Conservation (phyloP, 1,284 basidiomycete species). For the Mrakiaceae sp. region DNA sequence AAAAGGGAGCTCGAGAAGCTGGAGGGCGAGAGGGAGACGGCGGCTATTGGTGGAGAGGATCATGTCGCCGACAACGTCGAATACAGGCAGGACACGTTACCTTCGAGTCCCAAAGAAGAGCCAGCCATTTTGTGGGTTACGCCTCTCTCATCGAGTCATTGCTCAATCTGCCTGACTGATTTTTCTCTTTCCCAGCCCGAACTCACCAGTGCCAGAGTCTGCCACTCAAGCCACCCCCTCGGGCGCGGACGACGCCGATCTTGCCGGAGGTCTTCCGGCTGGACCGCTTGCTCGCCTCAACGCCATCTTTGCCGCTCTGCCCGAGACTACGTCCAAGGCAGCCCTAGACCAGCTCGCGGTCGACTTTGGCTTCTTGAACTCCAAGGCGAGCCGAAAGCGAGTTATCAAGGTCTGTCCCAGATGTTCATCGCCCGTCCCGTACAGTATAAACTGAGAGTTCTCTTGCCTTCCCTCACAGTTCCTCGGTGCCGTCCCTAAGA, state of each 20-base stretch:
- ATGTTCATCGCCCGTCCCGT: too few species aligned
- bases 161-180: neutral
- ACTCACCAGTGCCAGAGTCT: neutral
- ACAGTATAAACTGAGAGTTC: too few species aligned
- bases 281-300: constrained; percentile 88
- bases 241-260: constrained; percentile 21
- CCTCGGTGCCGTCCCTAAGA: constrained; percentile 72
- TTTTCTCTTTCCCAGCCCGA: neutral
- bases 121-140: constrained; percentile 1
- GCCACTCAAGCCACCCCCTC: neutral
- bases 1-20: constrained; percentile 38
- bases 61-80: neutral
- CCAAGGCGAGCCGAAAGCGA: constrained; percentile 84
- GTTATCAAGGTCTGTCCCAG: constrained; percentile 56
- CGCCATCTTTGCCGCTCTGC: constrained; percentile 80
- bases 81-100: neutral
- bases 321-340: constrained; percentile 83
- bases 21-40: constrained; percentile 31
- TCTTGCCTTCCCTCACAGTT: constrained; percentile 44
- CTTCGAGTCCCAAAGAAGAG: neutral
- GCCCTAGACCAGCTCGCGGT: constrained; percentile 88
- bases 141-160: neutral
- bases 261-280: constrained; percentile 47
- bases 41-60: neutral
- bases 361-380: constrained; percentile 92